phyloP scores from a whole-genome alignment of 129 eudicot species.

The Tanacetum coccineum region DNA sequence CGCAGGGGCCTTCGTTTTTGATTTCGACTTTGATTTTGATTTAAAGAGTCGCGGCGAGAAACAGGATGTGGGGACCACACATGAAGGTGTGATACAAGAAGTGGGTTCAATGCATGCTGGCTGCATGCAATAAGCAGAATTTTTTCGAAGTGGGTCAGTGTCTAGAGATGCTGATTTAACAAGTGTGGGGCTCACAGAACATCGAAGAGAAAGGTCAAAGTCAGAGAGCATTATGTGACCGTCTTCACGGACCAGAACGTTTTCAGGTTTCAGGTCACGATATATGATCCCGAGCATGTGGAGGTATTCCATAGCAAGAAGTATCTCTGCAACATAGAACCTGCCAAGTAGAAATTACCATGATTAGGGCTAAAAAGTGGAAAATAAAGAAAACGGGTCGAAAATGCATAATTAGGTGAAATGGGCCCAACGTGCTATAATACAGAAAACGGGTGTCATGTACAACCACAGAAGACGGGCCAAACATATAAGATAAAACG shows the following conservation, averaged over 20 bases:
- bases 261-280: slow-evolving; percentile 89
- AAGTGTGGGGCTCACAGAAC: slow-evolving; percentile 81
- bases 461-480: no score
- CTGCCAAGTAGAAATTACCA: slow-evolving; percentile 25
- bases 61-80: slow-evolving; percentile 78
- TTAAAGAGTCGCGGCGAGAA: slow-evolving; percentile 75
- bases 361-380: neutral
- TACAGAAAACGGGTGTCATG: no score
- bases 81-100: slow-evolving; percentile 80
- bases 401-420: neutral
- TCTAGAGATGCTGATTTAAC: slow-evolving; percentile 56
- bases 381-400: neutral
- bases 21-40: slow-evolving; percentile 47
- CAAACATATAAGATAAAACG: neutral
- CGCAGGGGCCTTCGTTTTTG: slow-evolving; percentile 40
- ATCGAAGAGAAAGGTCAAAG: slow-evolving; percentile 85
- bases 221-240: slow-evolving; percentile 97
- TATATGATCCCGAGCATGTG: slow-evolving; percentile 97
- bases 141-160: slow-evolving; percentile 40
- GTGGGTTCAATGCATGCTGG: slow-evolving; percentile 83
- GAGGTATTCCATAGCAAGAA: slow-evolving; percentile 86
- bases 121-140: slow-evolving; percentile 55
- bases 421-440: no score
- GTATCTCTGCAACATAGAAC: slow-evolving; percentile 91
- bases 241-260: slow-evolving; percentile 87